Evolutionary conservation across 257 asterid species (phyloP), one percentile per base, ranked within the genome.

Genomic region (Gentiana macrophylla): DNA sequence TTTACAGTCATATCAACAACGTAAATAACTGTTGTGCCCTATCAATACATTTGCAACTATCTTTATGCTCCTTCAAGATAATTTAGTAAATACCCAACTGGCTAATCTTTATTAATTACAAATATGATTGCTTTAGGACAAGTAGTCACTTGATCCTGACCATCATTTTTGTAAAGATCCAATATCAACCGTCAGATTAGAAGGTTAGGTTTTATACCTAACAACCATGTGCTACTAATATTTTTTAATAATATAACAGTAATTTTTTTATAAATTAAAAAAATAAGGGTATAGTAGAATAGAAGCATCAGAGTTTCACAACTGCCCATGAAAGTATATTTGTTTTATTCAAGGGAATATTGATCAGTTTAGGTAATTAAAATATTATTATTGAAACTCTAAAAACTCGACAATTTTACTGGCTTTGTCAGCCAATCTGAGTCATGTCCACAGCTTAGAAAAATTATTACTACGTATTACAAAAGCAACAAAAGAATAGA

Each of bases 301-400:
- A 74, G 79, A 74, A 74, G 77, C 72, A 79, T 74, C 78, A 66
- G 47, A 60, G 70, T 61, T 60, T 72, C 80, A 68, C 82, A 72
- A 48, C 49, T 61, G 68, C 72, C 77, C 13, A 70, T 50, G 64
- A 70, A 24, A 66, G 56, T 11, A 12, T 12, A 37, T 51, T 38
- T 9, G 12, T 35, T 50, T 59, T 57, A 10, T 52, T 44, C 12
- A 56, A 35, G 51, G 33, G 59, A 48, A 38, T 61, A 52, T 64
- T 41, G 46, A 41, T 41, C 46, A 41, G 46, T 41, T 24, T 57
- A 60, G 44, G 10, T 55, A 34, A 60, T 24, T 24, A 55, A 66
- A 69, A 49, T 45, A 57, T 46, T 45, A 41, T 62, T 24, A 24
- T 24, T 24, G 24, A 24, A 24, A 24, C 24, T 24, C 24, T 65